Conservation (phyloP, 2,329 filamentous ascomycete species). For the Aspergillus sp. region DNA sequence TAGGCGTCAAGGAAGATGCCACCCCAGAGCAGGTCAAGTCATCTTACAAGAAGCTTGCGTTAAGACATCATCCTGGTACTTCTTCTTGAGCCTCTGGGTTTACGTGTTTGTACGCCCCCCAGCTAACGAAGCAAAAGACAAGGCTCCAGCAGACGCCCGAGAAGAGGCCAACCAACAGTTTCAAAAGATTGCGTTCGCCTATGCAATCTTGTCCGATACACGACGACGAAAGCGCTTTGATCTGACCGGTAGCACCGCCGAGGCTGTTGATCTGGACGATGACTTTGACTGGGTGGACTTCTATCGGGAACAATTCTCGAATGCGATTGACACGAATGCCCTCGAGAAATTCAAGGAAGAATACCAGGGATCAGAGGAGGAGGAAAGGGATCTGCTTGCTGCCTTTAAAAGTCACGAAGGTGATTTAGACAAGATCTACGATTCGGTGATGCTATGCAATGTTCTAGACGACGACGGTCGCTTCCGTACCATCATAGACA, state of each 20-base stretch:
- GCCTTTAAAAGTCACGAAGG: slow-evolving; percentile 75
- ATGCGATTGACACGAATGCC: slow-evolving; percentile 70
- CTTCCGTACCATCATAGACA: slow-evolving; percentile 77
- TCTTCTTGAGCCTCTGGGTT: slow-evolving; percentile 10
- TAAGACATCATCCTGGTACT: slow-evolving; percentile 81
- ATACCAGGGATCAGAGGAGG: slow-evolving; percentile 86
- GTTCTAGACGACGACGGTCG: slow-evolving; percentile 81
- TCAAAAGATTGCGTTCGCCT: slow-evolving; percentile 89
- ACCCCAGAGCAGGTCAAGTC: slow-evolving; percentile 79
- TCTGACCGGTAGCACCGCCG: slow-evolving; percentile 81
- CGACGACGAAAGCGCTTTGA: slow-evolving; percentile 83
- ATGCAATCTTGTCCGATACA: slow-evolving; percentile 85
- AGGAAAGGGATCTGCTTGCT: slow-evolving; percentile 71
- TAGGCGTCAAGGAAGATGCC: slow-evolving; percentile 69
- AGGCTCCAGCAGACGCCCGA: slow-evolving; percentile 67
- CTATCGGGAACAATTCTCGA: slow-evolving; percentile 79
- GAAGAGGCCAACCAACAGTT: slow-evolving; percentile 75
- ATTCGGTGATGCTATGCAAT: slow-evolving; percentile 82
- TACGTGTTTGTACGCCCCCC: not conserved
- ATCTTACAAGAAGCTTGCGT: slow-evolving; percentile 86
- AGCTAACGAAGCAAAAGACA: slow-evolving; percentile 58
- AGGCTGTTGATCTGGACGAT: slow-evolving; percentile 68
- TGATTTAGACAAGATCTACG: slow-evolving; percentile 74
- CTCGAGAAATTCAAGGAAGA: slow-evolving; percentile 73
- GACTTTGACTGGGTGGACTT: slow-evolving; percentile 90